Evolutionary conservation across 257 asterid genomes (phyloP), one percentile per base, ranked within the genome.

Genomic region (Scutellaria baicalensis): DNA sequence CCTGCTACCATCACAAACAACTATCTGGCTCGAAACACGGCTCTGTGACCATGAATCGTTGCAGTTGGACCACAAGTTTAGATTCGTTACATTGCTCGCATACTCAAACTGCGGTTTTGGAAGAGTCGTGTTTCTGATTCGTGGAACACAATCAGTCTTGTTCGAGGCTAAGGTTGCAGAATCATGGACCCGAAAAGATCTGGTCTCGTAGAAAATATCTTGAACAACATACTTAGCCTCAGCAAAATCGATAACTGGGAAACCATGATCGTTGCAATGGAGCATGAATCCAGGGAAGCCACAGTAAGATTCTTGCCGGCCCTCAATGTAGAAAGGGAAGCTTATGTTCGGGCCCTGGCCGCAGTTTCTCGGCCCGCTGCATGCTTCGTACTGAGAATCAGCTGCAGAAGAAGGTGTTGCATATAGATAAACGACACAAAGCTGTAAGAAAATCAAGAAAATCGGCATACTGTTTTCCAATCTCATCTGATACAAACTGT

Each of bases 291-390:
- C 82, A 50, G 80, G 79, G 65, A n/a, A 81, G 20, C 89, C 92
- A 59, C 96, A 89, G 9, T 73, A 76, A 2, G 82, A 8, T 47
- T 69, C 42, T 61, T 83, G 88, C 16, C 0, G 3, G 45, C 69
- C 75, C 36, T 9, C 9, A 64, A 89, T 77, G 59, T 65, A 77
- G 80, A 89, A 89, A 2, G 96, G 96, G 68, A 77, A 89, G 4
- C 75, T 85, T 51, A 89, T 80, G n/a, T 1, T 69, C 40, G 81
- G 87, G 68, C 91, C 89, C 16, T 66, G 6, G 3, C 67, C 68
- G 56, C 92, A 85, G 3, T 12, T 66, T 16, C 13, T 18, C 6
- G 86, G 73, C 7, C 31, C 66, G 54, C 33, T 27, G 33, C 96
- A 87, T 7, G 71, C 82, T 59, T 73, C 80, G 23, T 83, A 86